Conservation (phyloP, 345 rosid genomes). For the Bretschneidera sinensis region DNA sequence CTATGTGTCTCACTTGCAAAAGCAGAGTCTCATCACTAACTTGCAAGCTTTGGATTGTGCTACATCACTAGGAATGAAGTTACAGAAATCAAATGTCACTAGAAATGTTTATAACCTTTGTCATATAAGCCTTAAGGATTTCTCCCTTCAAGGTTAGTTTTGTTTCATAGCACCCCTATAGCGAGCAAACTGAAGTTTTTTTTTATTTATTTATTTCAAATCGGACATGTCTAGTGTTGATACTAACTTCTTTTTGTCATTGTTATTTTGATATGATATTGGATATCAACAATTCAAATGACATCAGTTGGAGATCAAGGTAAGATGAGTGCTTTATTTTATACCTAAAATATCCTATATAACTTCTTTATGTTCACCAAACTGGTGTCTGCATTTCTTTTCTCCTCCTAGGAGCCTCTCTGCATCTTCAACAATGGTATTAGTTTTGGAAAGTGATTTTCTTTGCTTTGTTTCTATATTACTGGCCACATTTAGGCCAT, state of each 20-base stretch:
- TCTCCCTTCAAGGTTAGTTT: conserved; percentile 85
- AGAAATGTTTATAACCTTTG: conserved; percentile 67
- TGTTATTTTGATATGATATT: background rate
- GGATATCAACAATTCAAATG: conserved; percentile 16
- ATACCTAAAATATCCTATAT: background rate
- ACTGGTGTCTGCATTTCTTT: background rate
- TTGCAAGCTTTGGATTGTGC: conserved; percentile 95
- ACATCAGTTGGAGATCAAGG: conserved; percentile 73
- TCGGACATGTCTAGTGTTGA: background rate
- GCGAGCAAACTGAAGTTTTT: conserved; percentile 4
- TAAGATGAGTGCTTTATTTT: conserved; percentile 16
- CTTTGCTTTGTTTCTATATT: background rate
- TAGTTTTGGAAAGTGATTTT: too few species aligned
- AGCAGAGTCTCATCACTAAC: conserved; percentile 88
- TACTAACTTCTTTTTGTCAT: conserved; percentile 22
- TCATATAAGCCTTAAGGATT: conserved; percentile 90
- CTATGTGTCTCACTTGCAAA: conserved; percentile 87
- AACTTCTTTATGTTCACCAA: background rate
- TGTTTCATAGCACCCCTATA: conserved; percentile 6
- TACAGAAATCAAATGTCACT: conserved; percentile 62
- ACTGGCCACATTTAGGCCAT: background rate
- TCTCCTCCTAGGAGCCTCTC: background rate
- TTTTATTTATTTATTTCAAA: conserved; percentile 1
- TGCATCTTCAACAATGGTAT: background rate
- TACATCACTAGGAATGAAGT: conserved; percentile 56